phyloP scores from a whole-genome alignment of 805 yeast genomes.

The Candida parachauliodes region DNA sequence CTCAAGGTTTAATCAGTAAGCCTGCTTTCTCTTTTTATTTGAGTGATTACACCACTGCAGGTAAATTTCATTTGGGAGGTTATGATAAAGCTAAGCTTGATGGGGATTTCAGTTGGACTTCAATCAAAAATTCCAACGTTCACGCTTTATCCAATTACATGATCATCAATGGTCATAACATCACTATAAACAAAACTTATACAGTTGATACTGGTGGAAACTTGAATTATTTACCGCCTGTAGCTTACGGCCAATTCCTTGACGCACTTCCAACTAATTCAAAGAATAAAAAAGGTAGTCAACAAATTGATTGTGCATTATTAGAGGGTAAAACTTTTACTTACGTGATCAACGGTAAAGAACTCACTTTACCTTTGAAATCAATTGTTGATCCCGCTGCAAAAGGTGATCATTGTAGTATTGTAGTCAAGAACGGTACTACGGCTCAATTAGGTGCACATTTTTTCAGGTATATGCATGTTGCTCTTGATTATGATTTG shows the following conservation, averaged over 20 bases:
- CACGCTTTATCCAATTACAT: neutral
- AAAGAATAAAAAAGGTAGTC: neutral
- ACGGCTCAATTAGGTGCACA: slow-evolving; percentile 1
- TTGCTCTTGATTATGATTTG: slow-evolving; percentile 1
- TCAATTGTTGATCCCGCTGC: neutral
- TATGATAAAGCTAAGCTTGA: slow-evolving; percentile 5
- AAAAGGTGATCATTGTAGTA: neutral
- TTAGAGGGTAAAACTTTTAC: slow-evolving; percentile 1
- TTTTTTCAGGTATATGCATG: slow-evolving; percentile 4
- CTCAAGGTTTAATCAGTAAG: neutral
- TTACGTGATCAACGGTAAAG: neutral
- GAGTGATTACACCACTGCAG: neutral
- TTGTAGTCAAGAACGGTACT: neutral
- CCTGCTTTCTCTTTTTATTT: slow-evolving; percentile 1
- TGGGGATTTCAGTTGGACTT: slow-evolving; percentile 1
- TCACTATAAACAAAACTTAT: neutral
- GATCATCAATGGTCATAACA: neutral
- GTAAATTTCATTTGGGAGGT: slow-evolving; percentile 3
- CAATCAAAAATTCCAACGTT: neutral
- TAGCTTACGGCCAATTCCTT: neutral
- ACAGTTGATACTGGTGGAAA: slow-evolving; percentile 1
- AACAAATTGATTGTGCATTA: neutral
- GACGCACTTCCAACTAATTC: too few relatives aligned
- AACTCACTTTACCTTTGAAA: neutral
- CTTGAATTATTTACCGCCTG: neutral